Conservation (phyloP, 495 filamentous ascomycete species). For the Aspergillus olivimuriae region DNA sequence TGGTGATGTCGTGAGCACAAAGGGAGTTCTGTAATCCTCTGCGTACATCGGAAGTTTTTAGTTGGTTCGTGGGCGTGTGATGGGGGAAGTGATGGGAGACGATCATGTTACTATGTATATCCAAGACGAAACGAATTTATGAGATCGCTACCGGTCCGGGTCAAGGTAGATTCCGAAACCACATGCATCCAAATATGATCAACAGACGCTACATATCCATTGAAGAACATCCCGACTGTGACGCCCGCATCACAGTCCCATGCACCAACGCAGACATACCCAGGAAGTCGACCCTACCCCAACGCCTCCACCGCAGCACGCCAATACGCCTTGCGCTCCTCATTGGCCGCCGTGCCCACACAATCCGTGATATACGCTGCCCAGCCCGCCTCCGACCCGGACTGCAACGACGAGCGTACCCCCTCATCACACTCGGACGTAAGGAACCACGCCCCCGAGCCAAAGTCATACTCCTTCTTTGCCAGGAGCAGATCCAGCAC, state of each 20-base stretch:
- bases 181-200: too few relatives aligned
- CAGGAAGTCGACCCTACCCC: too few relatives aligned
- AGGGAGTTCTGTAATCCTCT: slow-evolving; percentile 76
- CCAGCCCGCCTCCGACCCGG: slow-evolving; percentile 51
- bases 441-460: slow-evolving; percentile 68
- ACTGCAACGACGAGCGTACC: slow-evolving; percentile 41
- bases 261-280: neutral
- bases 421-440: slow-evolving; percentile 51
- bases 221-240: too few relatives aligned
- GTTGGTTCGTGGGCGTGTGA: neutral
- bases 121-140: too few relatives aligned
- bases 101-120: too few relatives aligned
- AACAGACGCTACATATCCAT: too few relatives aligned
- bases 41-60: too few relatives aligned
- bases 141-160: too few relatives aligned
- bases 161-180: too few relatives aligned
- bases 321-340: slow-evolving; percentile 53
- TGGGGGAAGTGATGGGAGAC: neutral
- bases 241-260: neutral
- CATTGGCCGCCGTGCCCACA: slow-evolving; percentile 48
- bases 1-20: slow-evolving; percentile 90
- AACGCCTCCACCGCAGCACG: slow-evolving; percentile 31
- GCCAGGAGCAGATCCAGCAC: slow-evolving; percentile 53
- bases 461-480: slow-evolving; percentile 61
- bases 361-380: slow-evolving; percentile 55